phyloP scores from a whole-genome alignment of 2,329 filamentous ascomycete species.

The Trichophyton mentagrophytes region DNA sequence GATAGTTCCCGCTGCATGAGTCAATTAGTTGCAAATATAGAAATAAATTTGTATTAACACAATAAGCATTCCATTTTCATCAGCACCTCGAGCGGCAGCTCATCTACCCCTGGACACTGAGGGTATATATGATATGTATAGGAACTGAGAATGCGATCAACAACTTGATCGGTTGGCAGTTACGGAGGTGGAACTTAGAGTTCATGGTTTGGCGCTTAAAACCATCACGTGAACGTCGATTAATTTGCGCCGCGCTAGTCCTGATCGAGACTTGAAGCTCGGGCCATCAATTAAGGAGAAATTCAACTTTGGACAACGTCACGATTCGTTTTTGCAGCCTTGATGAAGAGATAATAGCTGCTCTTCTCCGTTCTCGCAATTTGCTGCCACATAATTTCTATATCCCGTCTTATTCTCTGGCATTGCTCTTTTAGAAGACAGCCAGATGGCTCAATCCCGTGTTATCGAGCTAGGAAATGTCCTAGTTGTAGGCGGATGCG shows the following conservation, averaged over 20 bases:
- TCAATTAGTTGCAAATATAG: too few species aligned
- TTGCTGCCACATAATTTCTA: not conserved
- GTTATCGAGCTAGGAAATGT: constrained; percentile 50
- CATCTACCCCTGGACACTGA: too few species aligned
- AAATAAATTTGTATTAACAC: too few species aligned
- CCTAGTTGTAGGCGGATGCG: constrained; percentile 70
- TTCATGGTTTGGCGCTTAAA: not conserved
- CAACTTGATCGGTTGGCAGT: too few species aligned
- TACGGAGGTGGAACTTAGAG: too few species aligned
- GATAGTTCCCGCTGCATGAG: too few species aligned
- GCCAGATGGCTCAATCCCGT: not conserved
- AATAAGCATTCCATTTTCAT: too few species aligned
- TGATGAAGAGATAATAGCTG: not conserved
- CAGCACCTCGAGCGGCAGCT: too few species aligned
- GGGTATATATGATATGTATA: too few species aligned
- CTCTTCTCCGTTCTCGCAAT: not conserved
- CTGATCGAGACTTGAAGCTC: not conserved
- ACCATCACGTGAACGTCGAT: not conserved
- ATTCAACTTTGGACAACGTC: not conserved
- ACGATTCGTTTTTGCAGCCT: not conserved
- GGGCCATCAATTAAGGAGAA: not conserved
- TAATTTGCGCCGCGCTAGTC: not conserved
- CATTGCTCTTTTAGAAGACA: not conserved
- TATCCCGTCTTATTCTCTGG: not conserved
- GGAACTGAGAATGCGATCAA: too few species aligned